Evolutionary conservation across 306 rosid genomes (phyloP).

Genomic region (Quercus variabilis): DNA sequence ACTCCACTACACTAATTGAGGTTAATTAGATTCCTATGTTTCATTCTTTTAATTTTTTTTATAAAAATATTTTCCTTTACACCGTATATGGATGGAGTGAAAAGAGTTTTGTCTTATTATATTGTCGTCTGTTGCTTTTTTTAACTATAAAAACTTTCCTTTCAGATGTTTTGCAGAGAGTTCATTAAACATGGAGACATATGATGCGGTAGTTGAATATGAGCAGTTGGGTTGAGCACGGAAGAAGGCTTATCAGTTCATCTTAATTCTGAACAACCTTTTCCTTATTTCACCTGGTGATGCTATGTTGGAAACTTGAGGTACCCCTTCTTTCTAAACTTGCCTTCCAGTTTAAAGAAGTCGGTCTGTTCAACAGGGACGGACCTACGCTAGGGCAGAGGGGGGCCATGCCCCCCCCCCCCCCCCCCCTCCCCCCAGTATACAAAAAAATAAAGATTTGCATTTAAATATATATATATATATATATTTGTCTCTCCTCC

Average conservation of each 20-base stretch:
- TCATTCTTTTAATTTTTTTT: background rate
- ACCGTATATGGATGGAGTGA: background rate
- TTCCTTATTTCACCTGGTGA: background rate
- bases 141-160: background rate
- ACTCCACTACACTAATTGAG: background rate
- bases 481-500: no score
- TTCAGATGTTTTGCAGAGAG: constrained; percentile 56
- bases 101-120: background rate
- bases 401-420: no score
- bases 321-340: background rate
- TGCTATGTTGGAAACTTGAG: background rate
- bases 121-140: background rate
- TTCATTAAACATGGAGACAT: constrained; percentile 47
- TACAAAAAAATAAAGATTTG: no score
- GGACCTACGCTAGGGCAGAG: no score
- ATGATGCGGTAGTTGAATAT: constrained; percentile 52
- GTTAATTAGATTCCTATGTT: background rate
- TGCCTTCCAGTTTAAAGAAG: no score
- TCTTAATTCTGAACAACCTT: background rate
- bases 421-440: no score
- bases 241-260: background rate
- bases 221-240: constrained; percentile 9
- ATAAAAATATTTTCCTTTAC: background rate
- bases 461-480: no score
- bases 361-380: background rate